These are phyloP conservation scores for Solanum hybrid DNA, from an alignment of 305 asterid genomes.

Conservation along the genomic window DNA sequence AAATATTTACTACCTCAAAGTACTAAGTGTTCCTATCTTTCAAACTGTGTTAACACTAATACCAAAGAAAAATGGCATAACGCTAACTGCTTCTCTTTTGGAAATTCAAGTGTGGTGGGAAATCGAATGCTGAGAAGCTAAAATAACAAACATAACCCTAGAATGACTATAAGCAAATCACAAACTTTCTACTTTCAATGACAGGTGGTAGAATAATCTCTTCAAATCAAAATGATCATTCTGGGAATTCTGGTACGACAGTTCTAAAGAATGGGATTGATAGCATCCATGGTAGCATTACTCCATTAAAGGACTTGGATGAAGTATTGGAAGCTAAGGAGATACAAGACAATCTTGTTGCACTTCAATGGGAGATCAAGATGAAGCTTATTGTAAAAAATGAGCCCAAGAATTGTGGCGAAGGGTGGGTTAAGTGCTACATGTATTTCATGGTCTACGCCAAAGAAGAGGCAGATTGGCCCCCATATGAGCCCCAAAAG, in stretches of 20 bases:
- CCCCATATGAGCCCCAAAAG: not conserved
- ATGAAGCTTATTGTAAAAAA: not conserved
- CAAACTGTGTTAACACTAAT: not conserved
- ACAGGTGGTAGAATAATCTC: not conserved
- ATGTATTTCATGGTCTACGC: not conserved
- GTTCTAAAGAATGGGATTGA: not conserved
- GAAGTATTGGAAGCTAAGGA: not conserved
- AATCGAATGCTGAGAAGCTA: not conserved
- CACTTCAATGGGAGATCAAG: not conserved
- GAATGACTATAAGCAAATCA: not conserved
- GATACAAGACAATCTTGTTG: not conserved
- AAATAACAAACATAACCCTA: not conserved
- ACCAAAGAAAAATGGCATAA: not conserved
- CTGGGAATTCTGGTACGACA: not conserved
- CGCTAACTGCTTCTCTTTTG: not conserved
- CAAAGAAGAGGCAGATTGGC: not conserved
- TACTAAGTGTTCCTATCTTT: not conserved
- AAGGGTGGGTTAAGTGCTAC: not conserved
- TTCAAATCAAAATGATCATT: not conserved
- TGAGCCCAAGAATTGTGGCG: not conserved
- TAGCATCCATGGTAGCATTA: not conserved
- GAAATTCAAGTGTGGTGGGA: not conserved
- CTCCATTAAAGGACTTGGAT: not conserved
- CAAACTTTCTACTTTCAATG: not conserved
- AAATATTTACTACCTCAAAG: not conserved